A percentile compares a stretch with the other conserved stretches of the same genome.
phyloP scores from a whole-genome alignment of 2,329 filamentous ascomycete genomes.

The Penicillium sp. region DNA sequence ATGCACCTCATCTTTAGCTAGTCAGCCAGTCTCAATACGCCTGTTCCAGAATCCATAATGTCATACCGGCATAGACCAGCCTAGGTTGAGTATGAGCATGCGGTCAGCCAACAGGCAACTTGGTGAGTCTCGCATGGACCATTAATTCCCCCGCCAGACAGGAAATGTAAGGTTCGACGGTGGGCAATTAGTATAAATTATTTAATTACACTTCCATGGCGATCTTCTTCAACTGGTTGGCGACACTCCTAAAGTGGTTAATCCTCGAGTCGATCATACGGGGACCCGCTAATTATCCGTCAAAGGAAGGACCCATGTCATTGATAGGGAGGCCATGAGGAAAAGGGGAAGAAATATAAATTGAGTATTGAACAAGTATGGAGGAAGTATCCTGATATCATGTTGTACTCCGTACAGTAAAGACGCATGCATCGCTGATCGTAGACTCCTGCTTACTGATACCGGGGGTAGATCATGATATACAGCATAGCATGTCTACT shows the following conservation, averaged over 20 bases:
- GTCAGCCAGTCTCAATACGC: not conserved
- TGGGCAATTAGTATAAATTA: constrained; percentile 8
- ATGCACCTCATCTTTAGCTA: constrained; percentile 5
- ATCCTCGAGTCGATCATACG: constrained; percentile 5
- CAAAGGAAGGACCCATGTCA: not conserved
- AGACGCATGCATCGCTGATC: not conserved
- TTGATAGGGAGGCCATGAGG: not conserved
- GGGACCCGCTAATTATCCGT: not conserved
- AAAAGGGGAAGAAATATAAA: not conserved
- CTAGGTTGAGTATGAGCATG: constrained; percentile 31
- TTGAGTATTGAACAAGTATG: too few species aligned
- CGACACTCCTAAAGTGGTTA: not conserved
- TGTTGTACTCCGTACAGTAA: not conserved
- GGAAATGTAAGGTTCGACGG: constrained; percentile 25
- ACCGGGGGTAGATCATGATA: not conserved
- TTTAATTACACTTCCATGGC: constrained; percentile 11
- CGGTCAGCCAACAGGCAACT: constrained; percentile 48
- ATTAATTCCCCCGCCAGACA: constrained; percentile 23
- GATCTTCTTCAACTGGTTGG: constrained; percentile 22
- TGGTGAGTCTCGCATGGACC: constrained; percentile 34
- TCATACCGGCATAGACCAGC: constrained; percentile 48
- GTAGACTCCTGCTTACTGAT: not conserved
- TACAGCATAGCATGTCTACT: not conserved
- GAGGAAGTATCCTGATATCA: not conserved
- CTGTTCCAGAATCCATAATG: constrained; percentile 30